Evolutionary conservation across 1,139 yeast genomes (phyloP).

Genomic region (Insectozyma bohioensis): DNA sequence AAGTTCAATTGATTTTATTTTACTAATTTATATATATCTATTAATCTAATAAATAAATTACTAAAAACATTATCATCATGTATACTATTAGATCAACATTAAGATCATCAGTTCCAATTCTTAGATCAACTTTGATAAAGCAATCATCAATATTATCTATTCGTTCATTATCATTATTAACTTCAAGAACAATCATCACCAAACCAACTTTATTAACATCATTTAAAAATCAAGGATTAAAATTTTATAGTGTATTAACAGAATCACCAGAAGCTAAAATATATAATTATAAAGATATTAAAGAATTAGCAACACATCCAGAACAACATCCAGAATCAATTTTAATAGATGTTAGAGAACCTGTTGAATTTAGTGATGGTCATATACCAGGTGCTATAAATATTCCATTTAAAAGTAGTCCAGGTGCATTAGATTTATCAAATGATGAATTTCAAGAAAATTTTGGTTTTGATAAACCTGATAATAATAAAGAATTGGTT

Average conservation of each 20-base stretch:
- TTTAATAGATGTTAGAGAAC: slow-evolving; percentile 90
- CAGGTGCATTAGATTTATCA: slow-evolving; percentile 86
- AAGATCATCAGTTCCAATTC: slow-evolving; percentile 11
- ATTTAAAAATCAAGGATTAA: slow-evolving; percentile 9
- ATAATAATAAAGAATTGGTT: slow-evolving; percentile 65
- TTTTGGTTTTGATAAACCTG: slow-evolving; percentile 86
- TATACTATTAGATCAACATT: slow-evolving; percentile 5
- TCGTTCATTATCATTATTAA: slow-evolving; percentile 3
- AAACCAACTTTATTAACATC: slow-evolving; percentile 1
- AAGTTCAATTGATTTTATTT: too few species aligned
- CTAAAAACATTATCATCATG: too few species aligned
- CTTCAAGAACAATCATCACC: slow-evolving; percentile 3
- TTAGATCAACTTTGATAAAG: slow-evolving; percentile 5
- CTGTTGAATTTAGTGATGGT: slow-evolving; percentile 70
- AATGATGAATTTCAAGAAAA: slow-evolving; percentile 76
- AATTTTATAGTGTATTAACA: slow-evolving; percentile 30
- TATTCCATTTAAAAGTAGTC: slow-evolving; percentile 86
- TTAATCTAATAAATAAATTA: too few species aligned
- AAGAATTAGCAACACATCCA: slow-evolving; percentile 44
- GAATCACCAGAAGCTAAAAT: slow-evolving; percentile 46
- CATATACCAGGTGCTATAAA: slow-evolving; percentile 83
- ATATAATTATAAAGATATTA: slow-evolving; percentile 58
- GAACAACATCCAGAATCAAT: slow-evolving; percentile 42
- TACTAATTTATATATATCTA: too few species aligned
- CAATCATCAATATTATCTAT: slow-evolving; percentile 1